These are phyloP conservation scores for Skeletonema potamos DNA, from an alignment of 108 stramenopile genomes.

Conservation along the genomic window DNA sequence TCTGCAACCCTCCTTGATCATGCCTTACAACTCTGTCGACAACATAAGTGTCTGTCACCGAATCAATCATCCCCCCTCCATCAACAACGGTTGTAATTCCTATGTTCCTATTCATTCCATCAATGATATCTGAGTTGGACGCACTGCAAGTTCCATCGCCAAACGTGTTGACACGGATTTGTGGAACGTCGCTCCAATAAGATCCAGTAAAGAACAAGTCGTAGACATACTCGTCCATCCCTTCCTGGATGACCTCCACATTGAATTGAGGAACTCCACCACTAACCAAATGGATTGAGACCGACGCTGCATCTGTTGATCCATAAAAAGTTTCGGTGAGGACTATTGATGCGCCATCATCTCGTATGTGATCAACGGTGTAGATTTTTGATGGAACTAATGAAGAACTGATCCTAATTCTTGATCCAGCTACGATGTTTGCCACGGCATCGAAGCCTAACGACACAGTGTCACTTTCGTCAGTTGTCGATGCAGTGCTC, in stretches of 20 bases:
- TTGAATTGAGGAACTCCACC: constrained; percentile 50
- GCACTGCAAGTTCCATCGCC: constrained; percentile 53
- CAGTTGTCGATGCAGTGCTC: constrained; percentile 43
- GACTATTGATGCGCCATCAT: constrained; percentile 30
- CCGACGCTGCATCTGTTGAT: constrained; percentile 14
- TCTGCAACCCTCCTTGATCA: constrained; percentile 16
- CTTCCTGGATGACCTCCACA: constrained; percentile 30
- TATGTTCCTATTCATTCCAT: constrained; percentile 60
- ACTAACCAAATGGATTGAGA: constrained; percentile 25
- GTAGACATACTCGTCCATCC: constrained; percentile 67
- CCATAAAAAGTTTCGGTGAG: constrained; percentile 42
- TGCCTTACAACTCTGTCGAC: constrained; percentile 19
- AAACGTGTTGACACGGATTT: constrained; percentile 47
- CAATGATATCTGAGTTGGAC: constrained; percentile 15
- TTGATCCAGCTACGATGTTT: constrained; percentile 27
- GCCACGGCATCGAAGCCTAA: constrained; percentile 2
- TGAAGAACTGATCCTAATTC: constrained; percentile 33
- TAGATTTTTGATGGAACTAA: constrained; percentile 42
- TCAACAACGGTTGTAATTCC: constrained; percentile 30
- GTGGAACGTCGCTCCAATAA: constrained; percentile 58
- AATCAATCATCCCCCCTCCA: constrained; percentile 40
- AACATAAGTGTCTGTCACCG: constrained; percentile 27
- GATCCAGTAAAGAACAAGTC: constrained; percentile 71
- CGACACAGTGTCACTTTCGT: constrained; percentile 38
- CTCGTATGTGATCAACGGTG: constrained; percentile 35